A percentile compares a stretch with the other conserved stretches of the same genome.
Conservation (phyloP, 2,329 filamentous ascomycete species). For the Helminthosporium solani region DNA sequence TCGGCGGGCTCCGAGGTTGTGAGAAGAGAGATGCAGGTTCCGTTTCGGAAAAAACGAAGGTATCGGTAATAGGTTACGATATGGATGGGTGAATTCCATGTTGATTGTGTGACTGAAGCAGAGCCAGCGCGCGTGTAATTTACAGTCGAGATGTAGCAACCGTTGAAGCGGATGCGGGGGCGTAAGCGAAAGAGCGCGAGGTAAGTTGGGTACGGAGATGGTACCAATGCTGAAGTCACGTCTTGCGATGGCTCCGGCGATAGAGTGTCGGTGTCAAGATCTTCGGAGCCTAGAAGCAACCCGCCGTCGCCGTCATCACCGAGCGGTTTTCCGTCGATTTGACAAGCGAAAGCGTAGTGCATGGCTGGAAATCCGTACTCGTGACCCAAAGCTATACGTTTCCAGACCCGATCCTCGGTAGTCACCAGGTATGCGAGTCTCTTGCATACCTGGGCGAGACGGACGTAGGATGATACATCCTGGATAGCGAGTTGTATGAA, state of each 20-base stretch:
- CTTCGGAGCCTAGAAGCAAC: slow-evolving; percentile 27
- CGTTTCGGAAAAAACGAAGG: slow-evolving; percentile 90
- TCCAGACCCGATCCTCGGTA: slow-evolving; percentile 86
- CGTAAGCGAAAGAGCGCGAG: slow-evolving; percentile 75
- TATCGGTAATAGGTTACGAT: slow-evolving; percentile 99
- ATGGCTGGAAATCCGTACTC: slow-evolving; percentile 81
- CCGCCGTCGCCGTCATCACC: slow-evolving; percentile 35
- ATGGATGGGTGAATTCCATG: slow-evolving; percentile 80
- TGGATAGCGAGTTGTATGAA: slow-evolving; percentile 68
- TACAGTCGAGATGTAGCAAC: slow-evolving; percentile 93
- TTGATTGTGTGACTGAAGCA: slow-evolving; percentile 66
- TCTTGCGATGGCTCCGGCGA: slow-evolving; percentile 7
- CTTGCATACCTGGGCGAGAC: slow-evolving; percentile 80
- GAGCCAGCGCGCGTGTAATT: slow-evolving; percentile 89
- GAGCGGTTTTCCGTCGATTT: slow-evolving; percentile 53
- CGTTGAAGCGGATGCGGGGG: slow-evolving; percentile 89
- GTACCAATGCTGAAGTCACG: slow-evolving; percentile 37
- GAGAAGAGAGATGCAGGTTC: slow-evolving; percentile 76
- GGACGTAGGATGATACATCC: slow-evolving; percentile 76
- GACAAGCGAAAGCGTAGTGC: slow-evolving; percentile 74
- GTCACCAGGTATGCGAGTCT: slow-evolving; percentile 80
- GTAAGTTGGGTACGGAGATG: slow-evolving; percentile 44
- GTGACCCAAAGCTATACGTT: slow-evolving; percentile 65
- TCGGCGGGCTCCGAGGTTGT: slow-evolving; percentile 81
- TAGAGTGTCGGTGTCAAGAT: slow-evolving; percentile 10